Base-by-base conservation (phyloP, 345 rosid species). In the Eutrema heterophyllum region DNA sequence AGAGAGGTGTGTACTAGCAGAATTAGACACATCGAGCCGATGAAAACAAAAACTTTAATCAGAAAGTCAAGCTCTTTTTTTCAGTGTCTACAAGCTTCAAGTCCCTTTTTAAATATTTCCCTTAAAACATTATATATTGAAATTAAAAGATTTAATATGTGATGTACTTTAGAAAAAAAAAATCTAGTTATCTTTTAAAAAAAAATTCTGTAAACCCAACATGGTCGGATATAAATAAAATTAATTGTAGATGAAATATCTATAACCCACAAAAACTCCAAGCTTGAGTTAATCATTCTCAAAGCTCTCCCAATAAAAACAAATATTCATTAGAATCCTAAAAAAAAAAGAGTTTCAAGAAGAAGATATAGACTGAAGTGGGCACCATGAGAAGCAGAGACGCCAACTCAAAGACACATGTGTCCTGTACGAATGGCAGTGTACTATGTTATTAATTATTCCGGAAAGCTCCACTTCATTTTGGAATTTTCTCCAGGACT, bases 51-150 rank as follows among this genome's bases (percentile, higher is more conserved):
- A 2, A 6, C 26, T 67, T 5, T 24, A 55, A 14, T 51, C 21
- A 38, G 26, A 39, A 52, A 52, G 32, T 5, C n/a, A 4, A 51
- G n/a, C 14, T 50, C 30, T 50, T 49, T 49, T 27, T 21, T 11
- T 32, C 38, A 13, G 32, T 5, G 78, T 74, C 18, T 83, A 78
- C 81, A 76, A 84, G 21, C 80, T 54, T 79, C 67, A 63, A 69
- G 74, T 0, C 82, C 78, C 26, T 8, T 74, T 79, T 32, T 68
- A n/a, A 6, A n/a, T 7, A 3, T 8, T 8, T 15, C 4, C 21
- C 50, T 3, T 7, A 16, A 9, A 15, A 15, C 5, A 12, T 41
- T 1, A 13, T 13, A 12, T 41, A 15, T 15, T 45, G 24, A 16
- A 21, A 16, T 15, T 46, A 46, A 48, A 18, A 6, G 11, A 16